Conservation (phyloP, 768 basidiomycete species). For the Chiua virens region DNA sequence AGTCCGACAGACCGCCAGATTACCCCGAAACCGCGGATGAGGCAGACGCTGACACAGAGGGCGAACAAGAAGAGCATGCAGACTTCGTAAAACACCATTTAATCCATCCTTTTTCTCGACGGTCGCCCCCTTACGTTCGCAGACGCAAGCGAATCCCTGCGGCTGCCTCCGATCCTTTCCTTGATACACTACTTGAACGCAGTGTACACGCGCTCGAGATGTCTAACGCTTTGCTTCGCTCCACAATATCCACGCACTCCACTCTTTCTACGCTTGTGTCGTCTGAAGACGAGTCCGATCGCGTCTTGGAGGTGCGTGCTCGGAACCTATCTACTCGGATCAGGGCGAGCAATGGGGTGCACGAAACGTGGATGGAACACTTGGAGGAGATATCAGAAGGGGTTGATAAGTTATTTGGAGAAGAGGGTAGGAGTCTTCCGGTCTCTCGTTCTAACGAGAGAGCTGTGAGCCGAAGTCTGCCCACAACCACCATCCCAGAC, state of each 20-base stretch:
- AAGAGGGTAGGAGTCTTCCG: constrained; percentile 12
- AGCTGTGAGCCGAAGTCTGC: constrained; percentile 47
- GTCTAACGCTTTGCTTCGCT: constrained; percentile 77
- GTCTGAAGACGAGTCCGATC: constrained; percentile 46
- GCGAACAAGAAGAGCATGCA: constrained; percentile 21
- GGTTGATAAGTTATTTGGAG: constrained; percentile 58
- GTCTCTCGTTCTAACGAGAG: constrained; percentile 13
- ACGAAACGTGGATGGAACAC: constrained; percentile 64
- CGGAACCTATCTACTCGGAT: constrained; percentile 54
- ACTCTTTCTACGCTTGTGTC: constrained; percentile 50
- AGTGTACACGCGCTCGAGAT: constrained; percentile 85
- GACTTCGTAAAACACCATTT: constrained; percentile 27
- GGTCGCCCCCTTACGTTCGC: constrained; percentile 19
- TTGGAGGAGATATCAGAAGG: constrained; percentile 62
- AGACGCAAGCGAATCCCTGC: constrained; percentile 29
- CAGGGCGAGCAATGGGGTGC: constrained; percentile 41
- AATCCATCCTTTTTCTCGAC: constrained; percentile 36
- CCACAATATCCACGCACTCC: constrained; percentile 70
- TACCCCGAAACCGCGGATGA: constrained; percentile 79
- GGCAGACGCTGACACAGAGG: constrained; percentile 68
- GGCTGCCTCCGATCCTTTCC: constrained; percentile 48
- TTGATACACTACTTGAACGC: constrained; percentile 78
- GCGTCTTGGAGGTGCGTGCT: constrained; percentile 47
- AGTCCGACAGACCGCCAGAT: constrained; percentile 68
- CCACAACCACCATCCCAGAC: constrained; percentile 34